phyloP scores from a whole-genome alignment of 805 yeast species.

The Yarrowia divulgata region DNA sequence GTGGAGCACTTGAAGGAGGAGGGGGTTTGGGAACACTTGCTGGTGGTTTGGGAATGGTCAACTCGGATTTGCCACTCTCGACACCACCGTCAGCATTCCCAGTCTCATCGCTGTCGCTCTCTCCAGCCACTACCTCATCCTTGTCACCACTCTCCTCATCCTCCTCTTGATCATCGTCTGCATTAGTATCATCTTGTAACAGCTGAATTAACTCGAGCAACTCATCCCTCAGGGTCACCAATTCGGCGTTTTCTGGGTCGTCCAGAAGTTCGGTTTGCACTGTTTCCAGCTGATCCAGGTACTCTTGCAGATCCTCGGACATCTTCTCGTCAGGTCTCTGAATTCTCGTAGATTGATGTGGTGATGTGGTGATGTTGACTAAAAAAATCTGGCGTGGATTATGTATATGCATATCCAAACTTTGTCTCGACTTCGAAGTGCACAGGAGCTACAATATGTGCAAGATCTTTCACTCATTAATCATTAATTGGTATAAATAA shows the following conservation, averaged over 20 bases:
- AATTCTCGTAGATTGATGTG: background rate
- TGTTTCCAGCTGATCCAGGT: slow-evolving; percentile 38
- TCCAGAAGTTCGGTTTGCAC: slow-evolving; percentile 29
- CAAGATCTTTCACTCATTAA: slow-evolving; percentile 1
- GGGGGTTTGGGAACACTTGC: background rate
- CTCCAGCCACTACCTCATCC: background rate
- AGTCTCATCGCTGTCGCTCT: background rate
- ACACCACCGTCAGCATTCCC: background rate
- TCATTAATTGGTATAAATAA: slow-evolving; percentile 29
- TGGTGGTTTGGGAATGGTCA: background rate
- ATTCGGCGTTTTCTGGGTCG: slow-evolving; percentile 29
- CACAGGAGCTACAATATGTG: no score
- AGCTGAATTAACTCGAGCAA: slow-evolving; percentile 37
- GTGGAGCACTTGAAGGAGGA: background rate
- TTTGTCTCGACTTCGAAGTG: background rate
- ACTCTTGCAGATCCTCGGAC: slow-evolving; percentile 36
- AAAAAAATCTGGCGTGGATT: slow-evolving; percentile 18
- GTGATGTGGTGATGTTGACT: background rate
- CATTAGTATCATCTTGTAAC: slow-evolving; percentile 39
- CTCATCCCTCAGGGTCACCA: slow-evolving; percentile 35
- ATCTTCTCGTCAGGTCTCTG: no score
- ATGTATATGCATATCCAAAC: slow-evolving; percentile 18
- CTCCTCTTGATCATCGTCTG: slow-evolving; percentile 2
- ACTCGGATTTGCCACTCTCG: background rate
- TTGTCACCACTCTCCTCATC: background rate